Percentiles rank a stretch among this genome's conserved stretches.
phyloP scores from a whole-genome alignment of 805 yeast species.

The Candida michaelii region DNA sequence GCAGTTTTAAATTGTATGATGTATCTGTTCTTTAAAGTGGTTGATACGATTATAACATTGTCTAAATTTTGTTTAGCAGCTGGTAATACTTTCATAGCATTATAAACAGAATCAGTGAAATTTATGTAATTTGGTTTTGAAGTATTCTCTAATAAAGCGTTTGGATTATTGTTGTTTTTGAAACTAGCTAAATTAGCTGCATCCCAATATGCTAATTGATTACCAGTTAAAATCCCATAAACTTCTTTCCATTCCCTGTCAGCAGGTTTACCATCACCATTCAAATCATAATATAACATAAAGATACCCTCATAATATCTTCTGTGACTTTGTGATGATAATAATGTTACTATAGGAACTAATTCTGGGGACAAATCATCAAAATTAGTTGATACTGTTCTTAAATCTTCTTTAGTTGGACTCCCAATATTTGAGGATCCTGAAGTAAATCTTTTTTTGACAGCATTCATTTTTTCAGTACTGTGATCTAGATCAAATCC shows the following conservation, averaged over 20 bases:
- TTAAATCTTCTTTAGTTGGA: conserved; percentile 11
- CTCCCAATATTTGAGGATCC: conserved; percentile 15
- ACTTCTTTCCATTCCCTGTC: conserved; percentile 90
- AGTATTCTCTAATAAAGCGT: conserved; percentile 54
- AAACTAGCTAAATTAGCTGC: conserved; percentile 61
- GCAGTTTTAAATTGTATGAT: conserved; percentile 72
- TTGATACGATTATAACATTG: conserved; percentile 84
- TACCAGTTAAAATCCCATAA: conserved; percentile 87
- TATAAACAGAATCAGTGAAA: conserved; percentile 85
- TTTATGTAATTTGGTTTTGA: conserved; percentile 85
- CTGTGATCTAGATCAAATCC: background rate
- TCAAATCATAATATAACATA: conserved; percentile 69
- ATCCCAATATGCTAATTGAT: conserved; percentile 92
- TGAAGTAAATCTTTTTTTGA: conserved; percentile 25
- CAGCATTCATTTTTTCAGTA: conserved; percentile 20
- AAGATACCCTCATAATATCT: conserved; percentile 76
- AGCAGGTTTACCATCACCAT: conserved; percentile 83
- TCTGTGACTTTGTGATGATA: conserved; percentile 73
- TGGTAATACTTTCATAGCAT: conserved; percentile 66
- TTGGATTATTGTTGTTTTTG: conserved; percentile 45
- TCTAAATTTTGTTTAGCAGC: conserved; percentile 61
- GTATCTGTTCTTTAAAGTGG: conserved; percentile 87
- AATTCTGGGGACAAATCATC: conserved; percentile 46
- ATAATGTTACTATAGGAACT: conserved; percentile 69
- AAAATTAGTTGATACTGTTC: conserved; percentile 4